These are phyloP conservation scores for Coniophora puteana DNA, from an alignment of 1,284 basidiomycete genomes.

Conservation along the genomic window DNA sequence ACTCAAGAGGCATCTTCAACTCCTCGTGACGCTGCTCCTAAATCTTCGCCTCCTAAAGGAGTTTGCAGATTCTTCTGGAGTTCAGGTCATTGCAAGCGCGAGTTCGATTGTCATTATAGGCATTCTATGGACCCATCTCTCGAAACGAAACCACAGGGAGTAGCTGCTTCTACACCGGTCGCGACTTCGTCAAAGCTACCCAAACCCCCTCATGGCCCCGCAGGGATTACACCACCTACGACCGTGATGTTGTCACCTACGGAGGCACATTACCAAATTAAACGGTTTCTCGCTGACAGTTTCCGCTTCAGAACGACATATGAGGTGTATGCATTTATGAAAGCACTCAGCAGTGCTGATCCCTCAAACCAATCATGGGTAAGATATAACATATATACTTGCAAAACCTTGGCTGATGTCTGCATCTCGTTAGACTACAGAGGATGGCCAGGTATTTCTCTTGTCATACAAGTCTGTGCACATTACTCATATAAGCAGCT, in stretches of 20 bases:
- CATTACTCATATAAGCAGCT: conserved; percentile 25
- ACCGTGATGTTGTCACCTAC: conserved; percentile 41
- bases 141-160: conserved; percentile 5
- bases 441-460: conserved; percentile 46
- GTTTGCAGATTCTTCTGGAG: conserved; percentile 53
- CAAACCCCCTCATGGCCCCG: no score
- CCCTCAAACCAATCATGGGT: conserved; percentile 52
- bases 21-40: conserved; percentile 8
- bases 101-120: conserved; percentile 44
- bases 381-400: conserved; percentile 9
- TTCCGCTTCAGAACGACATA: conserved; percentile 40
- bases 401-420: not conserved
- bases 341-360: conserved; percentile 44
- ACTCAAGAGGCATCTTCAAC: conserved; percentile 21
- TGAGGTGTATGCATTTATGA: conserved; percentile 47
- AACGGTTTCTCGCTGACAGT: conserved; percentile 38
- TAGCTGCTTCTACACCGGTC: conserved; percentile 4
- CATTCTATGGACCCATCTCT: no score
- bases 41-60: conserved; percentile 32
- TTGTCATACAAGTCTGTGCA: not conserved
- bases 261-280: conserved; percentile 48
- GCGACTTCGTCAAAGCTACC: no score
- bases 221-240: conserved; percentile 15
- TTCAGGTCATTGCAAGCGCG: conserved; percentile 42
- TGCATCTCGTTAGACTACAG: conserved; percentile 40